Evolutionary conservation across 768 basidiomycete genomes (phyloP), one percentile per base, ranked within the genome.

Genomic region (Hygrophorus pudorinus): DNA sequence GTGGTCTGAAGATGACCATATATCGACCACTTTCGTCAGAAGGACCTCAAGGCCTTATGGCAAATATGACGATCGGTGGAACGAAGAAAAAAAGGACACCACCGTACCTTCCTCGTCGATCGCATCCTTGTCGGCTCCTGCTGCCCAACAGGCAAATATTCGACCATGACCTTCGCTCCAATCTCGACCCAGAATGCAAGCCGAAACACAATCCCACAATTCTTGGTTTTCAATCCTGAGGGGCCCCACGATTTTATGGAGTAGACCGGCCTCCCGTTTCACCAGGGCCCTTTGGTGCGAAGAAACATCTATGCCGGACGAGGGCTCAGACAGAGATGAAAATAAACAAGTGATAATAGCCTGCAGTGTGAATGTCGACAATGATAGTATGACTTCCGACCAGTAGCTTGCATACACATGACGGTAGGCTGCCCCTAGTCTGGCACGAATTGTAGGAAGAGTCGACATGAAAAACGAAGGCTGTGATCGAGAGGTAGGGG

Each of bases 1-100:
- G 54, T 91, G 84, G 37, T 84, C 83, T 1, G 78, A 61, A 17
- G 80, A 73, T 3, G 82, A 70, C 94, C 94, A 98, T 0, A 71
- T 56, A 4, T 78, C 75, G 5, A 86, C 56, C 1, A 75, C 59
- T 38, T 59, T 65, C 31, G 67, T 59, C 17, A 84, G 60, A 28
- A 83, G 64, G 1, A 59, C 51, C 8, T 67, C 61, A 11, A 82
- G 65, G 13, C 63, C 79, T 78, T 44, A 24, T 45, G 50, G 33
- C n/a, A 45, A 38, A 47, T 5, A 13, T 10, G 5, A 14, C n/a
- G 11, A 34, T 40, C 38, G 16, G 17, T 36, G 29, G 32, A 29
- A 16, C 3, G 5, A 5, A 31, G n/a, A 32, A 24, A 16, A 18
- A 35, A 42, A 28, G 24, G 31, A 35, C n/a, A n/a, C 18, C 32